Base-by-base conservation (phyloP, 371 early-diverging fungal genomes). In the Gilbertella persicaria region DNA sequence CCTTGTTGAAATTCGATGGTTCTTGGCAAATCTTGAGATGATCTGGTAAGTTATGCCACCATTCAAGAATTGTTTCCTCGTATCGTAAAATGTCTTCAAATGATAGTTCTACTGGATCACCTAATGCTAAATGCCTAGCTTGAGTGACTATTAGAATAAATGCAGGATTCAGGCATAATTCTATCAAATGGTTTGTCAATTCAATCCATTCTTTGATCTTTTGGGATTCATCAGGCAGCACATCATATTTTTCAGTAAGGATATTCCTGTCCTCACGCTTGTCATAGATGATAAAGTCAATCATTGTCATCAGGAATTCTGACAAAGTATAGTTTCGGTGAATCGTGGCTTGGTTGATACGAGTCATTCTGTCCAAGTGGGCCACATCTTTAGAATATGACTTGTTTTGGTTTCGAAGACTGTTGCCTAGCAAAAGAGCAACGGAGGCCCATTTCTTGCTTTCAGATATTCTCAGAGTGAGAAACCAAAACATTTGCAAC, bases 41-140 rank as follows among this genome's bases (percentile, higher is more conserved):
- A 17, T 21, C 43, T 8, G 53, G 53, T 17, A 52, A 24, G 0
- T 28, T n/a, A 21, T 52, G 21, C 53, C 53, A 52, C 53, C 53
- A 52, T 14, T 24, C 35, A n/a, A 25, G 1, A 2, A 44, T 33
- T 2, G 17, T 9, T 2, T 19, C 21, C 17, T 52, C 53, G 29
- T 23, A 38, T 1, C 10, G 33, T 13, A 52, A 30, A 14, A 52
- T 52, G 1, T 52, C 53, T 36, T 52, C 53, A 14, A 52, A 44
- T 10, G 17, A 42, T 8, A 52, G 21, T 23, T 35, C 43, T 1
- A 23, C 43, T 1, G 6, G 13, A 7, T 40, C n/a, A n/a, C 52
- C 52, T 26, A n/a, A 3, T 28, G 20, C n/a, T 2, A 42, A 7
- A 2, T 9, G 21, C 21, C 43, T 0, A 4, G 43, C 20, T 14